Percentiles rank a stretch among this genome's conserved stretches.
phyloP scores from a whole-genome alignment of 257 asterid species.

The Primulina tabacum region DNA sequence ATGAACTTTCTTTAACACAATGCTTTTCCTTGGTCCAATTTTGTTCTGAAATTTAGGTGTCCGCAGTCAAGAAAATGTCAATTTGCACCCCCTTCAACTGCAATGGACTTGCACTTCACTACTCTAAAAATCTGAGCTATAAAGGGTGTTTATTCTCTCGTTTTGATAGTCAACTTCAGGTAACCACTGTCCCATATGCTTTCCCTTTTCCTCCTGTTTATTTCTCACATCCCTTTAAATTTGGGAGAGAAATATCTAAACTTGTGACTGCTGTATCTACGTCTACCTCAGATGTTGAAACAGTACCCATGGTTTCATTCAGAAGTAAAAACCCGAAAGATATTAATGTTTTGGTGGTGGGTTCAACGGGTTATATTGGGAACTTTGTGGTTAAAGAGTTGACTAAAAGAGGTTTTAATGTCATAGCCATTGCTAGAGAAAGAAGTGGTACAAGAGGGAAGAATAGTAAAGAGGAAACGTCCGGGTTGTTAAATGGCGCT shows the following conservation, averaged over 20 bases:
- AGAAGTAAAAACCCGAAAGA: slow-evolving; percentile 67
- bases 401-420: slow-evolving; percentile 78
- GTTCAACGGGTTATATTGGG: slow-evolving; percentile 94
- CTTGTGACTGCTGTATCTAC: slow-evolving; percentile 40
- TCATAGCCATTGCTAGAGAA: slow-evolving; percentile 81
- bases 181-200: slow-evolving; percentile 37
- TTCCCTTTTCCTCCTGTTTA: slow-evolving; percentile 40
- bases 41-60: slow-evolving; percentile 25
- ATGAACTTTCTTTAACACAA: slow-evolving; percentile 20
- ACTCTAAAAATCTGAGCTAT: slow-evolving; percentile 34
- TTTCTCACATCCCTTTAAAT: slow-evolving; percentile 29
- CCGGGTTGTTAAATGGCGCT: slow-evolving; percentile 55
- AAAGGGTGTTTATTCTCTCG: slow-evolving; percentile 35
- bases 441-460: slow-evolving; percentile 74
- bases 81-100: slow-evolving; percentile 45
- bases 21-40: slow-evolving; percentile 24
- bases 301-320: slow-evolving; percentile 42
- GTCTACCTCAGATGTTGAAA: slow-evolving; percentile 39
- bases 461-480: slow-evolving; percentile 61
- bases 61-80: slow-evolving; percentile 53
- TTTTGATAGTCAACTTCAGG: slow-evolving; percentile 45
- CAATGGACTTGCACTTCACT: slow-evolving; percentile 40
- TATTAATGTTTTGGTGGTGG: slow-evolving; percentile 72
- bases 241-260: slow-evolving; percentile 36
- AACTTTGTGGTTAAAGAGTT: slow-evolving; percentile 78